A percentile compares a stretch with the other conserved stretches of the same genome.
Evolutionary conservation across 2,329 filamentous ascomycete genomes (phyloP).

Genomic region (Xylaria sp.): DNA sequence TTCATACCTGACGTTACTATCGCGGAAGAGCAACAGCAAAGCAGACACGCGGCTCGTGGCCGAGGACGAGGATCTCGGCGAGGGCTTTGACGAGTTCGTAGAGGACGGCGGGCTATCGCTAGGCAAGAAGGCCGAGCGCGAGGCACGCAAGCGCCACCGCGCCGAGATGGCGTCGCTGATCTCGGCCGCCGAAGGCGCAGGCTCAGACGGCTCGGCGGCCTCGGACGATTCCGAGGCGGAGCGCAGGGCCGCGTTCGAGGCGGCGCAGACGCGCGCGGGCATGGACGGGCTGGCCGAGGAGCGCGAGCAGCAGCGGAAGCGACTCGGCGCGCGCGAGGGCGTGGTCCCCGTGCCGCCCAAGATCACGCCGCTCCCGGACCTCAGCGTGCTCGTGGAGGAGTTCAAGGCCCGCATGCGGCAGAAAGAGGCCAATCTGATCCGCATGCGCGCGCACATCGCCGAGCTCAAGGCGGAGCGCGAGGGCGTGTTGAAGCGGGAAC

Average conservation of each 20-base stretch:
- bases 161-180: slow-evolving; percentile 88
- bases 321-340: slow-evolving; percentile 50
- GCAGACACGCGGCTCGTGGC: slow-evolving; percentile 77
- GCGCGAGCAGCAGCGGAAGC: slow-evolving; percentile 55
- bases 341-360: slow-evolving; percentile 72
- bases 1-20: slow-evolving; percentile 48
- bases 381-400: slow-evolving; percentile 75
- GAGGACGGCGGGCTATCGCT: slow-evolving; percentile 84
- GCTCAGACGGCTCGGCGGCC: slow-evolving; percentile 59
- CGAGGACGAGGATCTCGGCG: slow-evolving; percentile 92
- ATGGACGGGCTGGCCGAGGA: slow-evolving; percentile 75
- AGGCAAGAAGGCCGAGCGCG: slow-evolving; percentile 80
- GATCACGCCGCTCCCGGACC: slow-evolving; percentile 80
- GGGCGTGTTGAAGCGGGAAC: slow-evolving; percentile 74
- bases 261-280: slow-evolving; percentile 86
- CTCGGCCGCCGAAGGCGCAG: slow-evolving; percentile 76
- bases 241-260: slow-evolving; percentile 84
- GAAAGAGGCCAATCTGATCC: slow-evolving; percentile 67
- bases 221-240: slow-evolving; percentile 78
- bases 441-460: slow-evolving; percentile 66
- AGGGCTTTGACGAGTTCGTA: slow-evolving; percentile 93
- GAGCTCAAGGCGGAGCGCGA: slow-evolving; percentile 70
- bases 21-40: slow-evolving; percentile 54
- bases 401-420: slow-evolving; percentile 69
- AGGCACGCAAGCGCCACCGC: slow-evolving; percentile 72